Percentiles rank a stretch among this genome's conserved stretches.
Evolutionary conservation across 2,329 filamentous ascomycete species (phyloP).

Genomic region (Colletotrichum falcatum): DNA sequence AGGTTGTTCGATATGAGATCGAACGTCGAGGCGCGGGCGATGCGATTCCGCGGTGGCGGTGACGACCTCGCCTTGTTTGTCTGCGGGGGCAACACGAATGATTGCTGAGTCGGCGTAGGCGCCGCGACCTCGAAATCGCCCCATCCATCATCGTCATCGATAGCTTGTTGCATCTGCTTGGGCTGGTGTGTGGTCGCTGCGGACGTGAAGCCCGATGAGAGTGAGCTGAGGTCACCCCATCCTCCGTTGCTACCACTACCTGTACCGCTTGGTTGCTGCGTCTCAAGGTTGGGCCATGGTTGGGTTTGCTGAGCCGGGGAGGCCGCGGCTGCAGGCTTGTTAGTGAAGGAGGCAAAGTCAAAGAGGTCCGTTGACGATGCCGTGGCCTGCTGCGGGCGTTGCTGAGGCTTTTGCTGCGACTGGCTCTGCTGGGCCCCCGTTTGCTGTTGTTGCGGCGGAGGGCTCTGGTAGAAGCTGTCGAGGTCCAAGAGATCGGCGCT

Average conservation of each 20-base stretch:
- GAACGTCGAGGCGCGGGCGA: conserved; percentile 63
- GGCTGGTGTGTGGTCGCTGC: conserved; percentile 40
- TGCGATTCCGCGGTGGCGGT: conserved; percentile 45
- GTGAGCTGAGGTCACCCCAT: conserved; percentile 44
- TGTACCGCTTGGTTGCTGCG: conserved; percentile 43
- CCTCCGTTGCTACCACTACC: conserved; percentile 19
- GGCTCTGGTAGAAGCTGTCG: conserved; percentile 59
- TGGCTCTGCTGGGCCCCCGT: conserved; percentile 36
- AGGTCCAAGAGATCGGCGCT: conserved; percentile 76
- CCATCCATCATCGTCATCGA: conserved; percentile 73
- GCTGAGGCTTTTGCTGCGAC: conserved; percentile 34
- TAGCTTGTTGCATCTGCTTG: conserved; percentile 35
- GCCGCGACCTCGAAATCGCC: conserved; percentile 75
- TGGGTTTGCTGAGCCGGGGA: conserved; percentile 42
- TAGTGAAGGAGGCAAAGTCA: conserved; percentile 43
- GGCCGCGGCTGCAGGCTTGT: conserved; percentile 24
- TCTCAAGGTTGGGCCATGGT: conserved; percentile 50
- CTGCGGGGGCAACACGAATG: conserved; percentile 36
- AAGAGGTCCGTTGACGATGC: conserved; percentile 46
- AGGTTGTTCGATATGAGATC: conserved; percentile 67
- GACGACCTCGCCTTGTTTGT: conserved; percentile 39
- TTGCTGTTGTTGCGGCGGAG: conserved; percentile 45
- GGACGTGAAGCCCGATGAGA: conserved; percentile 34
- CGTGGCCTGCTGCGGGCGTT: conserved; percentile 39
- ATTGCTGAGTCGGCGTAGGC: conserved; percentile 43